A percentile compares a stretch with the other conserved stretches of the same genome.
Evolutionary conservation across 2,329 filamentous ascomycete species (phyloP).

Genomic region (Colletotrichum zoysiae): DNA sequence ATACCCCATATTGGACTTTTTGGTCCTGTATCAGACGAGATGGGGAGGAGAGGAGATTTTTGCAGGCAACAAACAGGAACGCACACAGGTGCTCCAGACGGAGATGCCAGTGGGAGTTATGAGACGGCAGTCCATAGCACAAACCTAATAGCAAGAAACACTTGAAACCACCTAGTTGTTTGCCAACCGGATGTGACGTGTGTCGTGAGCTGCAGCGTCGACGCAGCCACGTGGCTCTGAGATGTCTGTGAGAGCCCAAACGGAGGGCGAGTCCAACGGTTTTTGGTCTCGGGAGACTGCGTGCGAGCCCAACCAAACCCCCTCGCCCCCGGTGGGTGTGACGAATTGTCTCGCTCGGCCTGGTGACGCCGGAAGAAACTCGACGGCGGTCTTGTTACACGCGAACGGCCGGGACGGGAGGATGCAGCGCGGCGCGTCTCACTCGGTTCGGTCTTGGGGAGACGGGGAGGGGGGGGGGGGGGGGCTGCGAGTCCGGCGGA

Average conservation of each 20-base stretch:
- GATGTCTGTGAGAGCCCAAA: background rate
- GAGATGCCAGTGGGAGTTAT: constrained; percentile 1
- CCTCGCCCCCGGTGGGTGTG: background rate
- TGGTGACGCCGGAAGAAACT: background rate
- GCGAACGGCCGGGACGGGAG: background rate
- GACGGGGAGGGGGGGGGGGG: no score
- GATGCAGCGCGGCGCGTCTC: background rate
- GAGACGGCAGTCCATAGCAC: constrained; percentile 26
- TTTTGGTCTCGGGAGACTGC: background rate
- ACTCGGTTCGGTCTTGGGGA: background rate
- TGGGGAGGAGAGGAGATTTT: constrained; percentile 3
- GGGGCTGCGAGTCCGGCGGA: background rate
- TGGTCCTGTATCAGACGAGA: background rate
- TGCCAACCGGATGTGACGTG: background rate
- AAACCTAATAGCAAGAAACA: constrained; percentile 17
- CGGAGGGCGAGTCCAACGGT: background rate
- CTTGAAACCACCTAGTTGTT: background rate
- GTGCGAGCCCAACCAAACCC: background rate
- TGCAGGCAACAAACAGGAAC: constrained; percentile 23
- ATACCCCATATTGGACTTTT: constrained; percentile 1
- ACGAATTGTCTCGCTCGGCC: background rate
- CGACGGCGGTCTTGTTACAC: background rate
- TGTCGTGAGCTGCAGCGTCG: background rate
- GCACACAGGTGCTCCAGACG: constrained; percentile 22
- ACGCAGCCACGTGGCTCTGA: background rate